Conservation (phyloP, 176 grass and related monocot species). For the Phyllostachys edulis region DNA sequence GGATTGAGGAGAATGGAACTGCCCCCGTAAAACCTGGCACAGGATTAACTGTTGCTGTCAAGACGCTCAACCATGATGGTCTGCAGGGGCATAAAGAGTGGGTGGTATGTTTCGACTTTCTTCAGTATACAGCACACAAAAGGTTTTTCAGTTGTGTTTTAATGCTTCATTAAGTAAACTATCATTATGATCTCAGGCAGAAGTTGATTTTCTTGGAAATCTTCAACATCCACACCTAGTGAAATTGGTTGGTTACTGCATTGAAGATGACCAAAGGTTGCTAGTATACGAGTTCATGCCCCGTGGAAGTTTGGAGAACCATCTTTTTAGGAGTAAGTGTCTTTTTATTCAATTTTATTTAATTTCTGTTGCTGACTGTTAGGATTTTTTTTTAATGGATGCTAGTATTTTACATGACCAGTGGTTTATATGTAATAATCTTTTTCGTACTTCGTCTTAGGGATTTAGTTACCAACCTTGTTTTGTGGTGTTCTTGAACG, state of each 20-base stretch:
- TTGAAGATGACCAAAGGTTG: slow-evolving; percentile 99
- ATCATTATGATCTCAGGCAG: slow-evolving; percentile 52
- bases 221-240: slow-evolving; percentile 96
- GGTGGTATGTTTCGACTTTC: slow-evolving; percentile 74
- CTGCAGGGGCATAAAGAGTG: slow-evolving; percentile 99
- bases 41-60: slow-evolving; percentile 94
- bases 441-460: not conserved
- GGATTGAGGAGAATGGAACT: slow-evolving; percentile 99
- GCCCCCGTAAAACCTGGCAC: slow-evolving; percentile 96
- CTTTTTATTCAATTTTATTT: not conserved
- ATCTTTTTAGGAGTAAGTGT: slow-evolving; percentile 95
- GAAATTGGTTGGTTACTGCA: slow-evolving; percentile 96
- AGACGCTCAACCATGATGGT: slow-evolving; percentile 98
- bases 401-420: not conserved
- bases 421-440: not conserved
- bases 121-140: not conserved
- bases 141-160: slow-evolving; percentile 23
- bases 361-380: slow-evolving; percentile 12
- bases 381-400: not conserved
- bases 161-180: slow-evolving; percentile 25
- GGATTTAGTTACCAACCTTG: not conserved
- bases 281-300: slow-evolving; percentile 98
- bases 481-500: not conserved
- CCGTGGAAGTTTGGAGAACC: slow-evolving; percentile 97
- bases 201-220: slow-evolving; percentile 99